Evolutionary conservation across 176 grass and related monocot species (phyloP).

Genomic region (Oryza brachyantha): DNA sequence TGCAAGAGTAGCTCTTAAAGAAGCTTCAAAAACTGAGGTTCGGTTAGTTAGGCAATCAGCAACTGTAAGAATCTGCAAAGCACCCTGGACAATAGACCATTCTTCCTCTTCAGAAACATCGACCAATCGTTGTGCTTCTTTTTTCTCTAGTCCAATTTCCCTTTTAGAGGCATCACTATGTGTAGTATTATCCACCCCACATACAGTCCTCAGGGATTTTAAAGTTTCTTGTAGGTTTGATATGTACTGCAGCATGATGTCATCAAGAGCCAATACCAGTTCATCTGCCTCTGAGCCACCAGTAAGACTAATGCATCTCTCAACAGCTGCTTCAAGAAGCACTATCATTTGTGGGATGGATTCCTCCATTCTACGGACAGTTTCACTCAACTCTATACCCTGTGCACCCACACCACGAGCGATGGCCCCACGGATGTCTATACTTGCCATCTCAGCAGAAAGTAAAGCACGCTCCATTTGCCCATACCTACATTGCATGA

Average conservation of each 20-base stretch:
- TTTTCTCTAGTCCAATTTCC: slow-evolving; percentile 58
- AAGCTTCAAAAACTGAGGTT: slow-evolving; percentile 96
- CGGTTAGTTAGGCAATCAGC: slow-evolving; percentile 88
- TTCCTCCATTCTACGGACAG: slow-evolving; percentile 97
- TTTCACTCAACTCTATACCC: slow-evolving; percentile 98
- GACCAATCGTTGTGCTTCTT: slow-evolving; percentile 43
- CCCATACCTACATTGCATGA: slow-evolving; percentile 62
- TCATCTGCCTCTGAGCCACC: slow-evolving; percentile 95
- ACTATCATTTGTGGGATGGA: slow-evolving; percentile 89
- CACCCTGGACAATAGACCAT: slow-evolving; percentile 97
- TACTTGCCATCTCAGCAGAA: slow-evolving; percentile 71
- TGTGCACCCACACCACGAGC: slow-evolving; percentile 88
- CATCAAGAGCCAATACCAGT: slow-evolving; percentile 82
- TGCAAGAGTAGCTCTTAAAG: slow-evolving; percentile 91
- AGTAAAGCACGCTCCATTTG: slow-evolving; percentile 94
- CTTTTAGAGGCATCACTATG: slow-evolving; percentile 55
- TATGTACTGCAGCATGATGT: slow-evolving; percentile 90
- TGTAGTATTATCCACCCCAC: slow-evolving; percentile 68
- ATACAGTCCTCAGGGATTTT: slow-evolving; percentile 78
- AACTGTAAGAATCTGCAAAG: slow-evolving; percentile 95
- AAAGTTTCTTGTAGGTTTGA: slow-evolving; percentile 93
- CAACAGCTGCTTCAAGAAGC: slow-evolving; percentile 90
- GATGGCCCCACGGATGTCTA: slow-evolving; percentile 90
- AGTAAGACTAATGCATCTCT: slow-evolving; percentile 96
- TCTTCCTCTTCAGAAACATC: slow-evolving; percentile 98